Evolutionary conservation across 345 rosid genomes (phyloP), one percentile per base, ranked within the genome.

Genomic region (Eucalyptus paniculata): DNA sequence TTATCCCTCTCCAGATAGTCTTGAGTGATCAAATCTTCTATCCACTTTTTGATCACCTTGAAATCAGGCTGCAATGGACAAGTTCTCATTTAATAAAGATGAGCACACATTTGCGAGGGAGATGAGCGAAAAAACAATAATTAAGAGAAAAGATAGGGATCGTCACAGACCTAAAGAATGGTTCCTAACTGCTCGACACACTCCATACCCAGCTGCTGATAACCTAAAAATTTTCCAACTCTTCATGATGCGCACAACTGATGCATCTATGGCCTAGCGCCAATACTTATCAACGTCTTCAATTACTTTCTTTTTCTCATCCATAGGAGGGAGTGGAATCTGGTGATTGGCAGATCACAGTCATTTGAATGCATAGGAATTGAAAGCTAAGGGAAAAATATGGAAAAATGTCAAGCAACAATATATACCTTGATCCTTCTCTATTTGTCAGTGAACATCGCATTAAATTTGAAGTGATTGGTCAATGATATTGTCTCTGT

Each of bases 231-330:
- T 91, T 90, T 96, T 96, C 81, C 94, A 80, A 80, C 96, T 93
- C 93, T 96, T 96, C 98, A 96, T 96, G 89, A 95, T 95, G 87
- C 96, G 94, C 26, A 95, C 97, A 87, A 95, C 93, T 4, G 97
- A 93, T 37, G 98, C 98, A 89, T 96, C 98, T 87, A 96, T 94
- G 6, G 96, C 97, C 93, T 93, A 93, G 72, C 95, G 91, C 88
- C 96, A 72, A 88, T 93, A 96, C 88, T 95, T 95, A 87, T 95
- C 95, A 50, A 96, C 96, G 83, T 96, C 96, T 93, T 96, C 96
- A 86, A 95, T 90, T 28, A 95, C 95, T 86, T 93, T 95, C 92
- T 93, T 94, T 89, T 94, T 91, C 90, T 95, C 95, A 89, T 95
- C 97, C 37, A 93, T 91, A 9, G 93, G 95, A 9, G 97, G 97